phyloP scores from a whole-genome alignment of 2,329 filamentous ascomycete genomes.

The Tolypocladium sp. region DNA sequence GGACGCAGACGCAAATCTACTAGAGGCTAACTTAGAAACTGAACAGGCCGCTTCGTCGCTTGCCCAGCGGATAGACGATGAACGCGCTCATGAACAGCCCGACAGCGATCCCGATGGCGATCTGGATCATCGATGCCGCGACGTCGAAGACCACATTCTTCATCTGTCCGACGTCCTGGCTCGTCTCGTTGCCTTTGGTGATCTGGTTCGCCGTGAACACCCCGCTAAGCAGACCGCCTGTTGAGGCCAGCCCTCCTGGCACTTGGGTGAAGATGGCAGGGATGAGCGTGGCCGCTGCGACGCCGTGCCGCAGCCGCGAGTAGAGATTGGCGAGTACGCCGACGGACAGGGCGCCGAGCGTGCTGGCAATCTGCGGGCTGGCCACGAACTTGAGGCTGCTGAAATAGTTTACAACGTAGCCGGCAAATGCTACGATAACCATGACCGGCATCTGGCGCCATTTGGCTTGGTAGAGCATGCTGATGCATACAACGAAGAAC shows the following conservation, averaged over 20 bases:
- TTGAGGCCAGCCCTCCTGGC: slow-evolving; percentile 36
- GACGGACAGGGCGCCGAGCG: slow-evolving; percentile 66
- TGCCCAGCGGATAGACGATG: slow-evolving; percentile 39
- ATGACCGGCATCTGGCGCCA: slow-evolving; percentile 74
- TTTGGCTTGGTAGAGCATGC: slow-evolving; percentile 72
- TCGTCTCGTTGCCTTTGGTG: slow-evolving; percentile 31
- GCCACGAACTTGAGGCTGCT: slow-evolving; percentile 54
- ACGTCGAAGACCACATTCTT: slow-evolving; percentile 30
- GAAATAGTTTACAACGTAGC: slow-evolving; percentile 72
- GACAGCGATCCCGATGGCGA: slow-evolving; percentile 42
- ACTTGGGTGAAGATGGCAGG: slow-evolving; percentile 41
- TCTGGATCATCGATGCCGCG: slow-evolving; percentile 41
- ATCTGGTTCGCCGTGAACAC: slow-evolving; percentile 33
- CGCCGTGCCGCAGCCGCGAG: slow-evolving; percentile 47
- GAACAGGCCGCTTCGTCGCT: slow-evolving; percentile 39
- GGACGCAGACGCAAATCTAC: background rate
- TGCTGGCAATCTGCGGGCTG: slow-evolving; percentile 68
- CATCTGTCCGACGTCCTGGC: slow-evolving; percentile 15
- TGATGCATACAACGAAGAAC: slow-evolving; percentile 62
- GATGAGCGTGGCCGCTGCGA: slow-evolving; percentile 36
- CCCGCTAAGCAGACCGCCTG: slow-evolving; percentile 35
- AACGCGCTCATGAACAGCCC: slow-evolving; percentile 40
- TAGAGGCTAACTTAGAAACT: slow-evolving; percentile 29
- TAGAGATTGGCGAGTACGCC: slow-evolving; percentile 72
- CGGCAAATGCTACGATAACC: slow-evolving; percentile 62